A percentile compares a stretch with the other conserved stretches of the same genome.
Conservation (phyloP, 345 rosid genomes). For the Alliaria petiolata region DNA sequence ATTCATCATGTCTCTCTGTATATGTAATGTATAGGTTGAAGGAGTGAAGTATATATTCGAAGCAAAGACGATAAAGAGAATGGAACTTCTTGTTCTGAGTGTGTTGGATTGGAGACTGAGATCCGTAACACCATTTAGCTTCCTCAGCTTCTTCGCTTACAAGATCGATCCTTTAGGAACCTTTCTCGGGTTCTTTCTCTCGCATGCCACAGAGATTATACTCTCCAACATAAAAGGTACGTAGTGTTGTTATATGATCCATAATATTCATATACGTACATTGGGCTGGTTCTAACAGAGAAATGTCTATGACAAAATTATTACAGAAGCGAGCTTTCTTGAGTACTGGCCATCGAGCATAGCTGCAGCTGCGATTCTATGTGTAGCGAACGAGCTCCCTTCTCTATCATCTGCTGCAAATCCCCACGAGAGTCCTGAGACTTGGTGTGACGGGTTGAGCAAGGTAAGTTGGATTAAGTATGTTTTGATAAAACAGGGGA, state of each 20-base stretch:
- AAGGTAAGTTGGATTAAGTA: too few relatives aligned
- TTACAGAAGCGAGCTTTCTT: slow-evolving; percentile 80
- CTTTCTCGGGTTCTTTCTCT: slow-evolving; percentile 49
- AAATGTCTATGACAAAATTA: neutral
- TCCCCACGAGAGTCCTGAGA: slow-evolving; percentile 75
- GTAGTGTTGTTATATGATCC: neutral
- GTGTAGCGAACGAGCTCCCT: slow-evolving; percentile 80
- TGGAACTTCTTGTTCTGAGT: slow-evolving; percentile 85
- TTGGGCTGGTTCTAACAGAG: slow-evolving; percentile 2
- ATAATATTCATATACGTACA: neutral
- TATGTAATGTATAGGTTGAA: slow-evolving; percentile 45
- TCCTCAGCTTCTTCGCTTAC: slow-evolving; percentile 80
- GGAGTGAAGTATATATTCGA: slow-evolving; percentile 74
- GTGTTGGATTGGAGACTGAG: slow-evolving; percentile 94
- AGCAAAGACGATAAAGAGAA: slow-evolving; percentile 76
- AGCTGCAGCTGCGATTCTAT: slow-evolving; percentile 89
- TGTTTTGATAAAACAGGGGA: neutral
- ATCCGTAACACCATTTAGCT: slow-evolving; percentile 84
- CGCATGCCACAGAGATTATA: slow-evolving; percentile 71
- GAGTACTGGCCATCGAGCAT: slow-evolving; percentile 89
- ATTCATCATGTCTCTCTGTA: neutral
- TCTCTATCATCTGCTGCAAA: slow-evolving; percentile 50
- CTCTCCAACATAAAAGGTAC: slow-evolving; percentile 82
- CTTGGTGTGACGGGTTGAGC: slow-evolving; percentile 95
- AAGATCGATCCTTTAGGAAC: slow-evolving; percentile 75